Evolutionary conservation across 1,139 yeast species (phyloP), one percentile per base, ranked within the genome.

Genomic region (Candida buenavistaensis): DNA sequence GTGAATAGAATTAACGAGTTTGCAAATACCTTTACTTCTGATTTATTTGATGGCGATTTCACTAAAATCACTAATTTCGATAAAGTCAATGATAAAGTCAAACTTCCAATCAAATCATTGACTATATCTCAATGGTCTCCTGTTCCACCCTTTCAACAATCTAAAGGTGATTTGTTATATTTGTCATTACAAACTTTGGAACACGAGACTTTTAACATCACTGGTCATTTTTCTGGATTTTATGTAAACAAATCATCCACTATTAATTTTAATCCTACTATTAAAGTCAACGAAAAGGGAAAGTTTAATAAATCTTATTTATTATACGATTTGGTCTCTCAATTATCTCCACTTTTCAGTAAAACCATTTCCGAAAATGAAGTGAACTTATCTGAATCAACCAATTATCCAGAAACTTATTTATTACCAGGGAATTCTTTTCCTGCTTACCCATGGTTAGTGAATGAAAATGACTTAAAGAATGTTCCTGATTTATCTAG

Each of bases 41-140:
- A 41, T 5, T 32, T 48, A 11, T 37, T 38, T 11, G 29, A 39
- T 13, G 31, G 35, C 5, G 34, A 35, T 11, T 38, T 44, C 20
- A 27, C 31, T 30, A 36, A 38, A 20, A 17, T 41, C 30, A 34
- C 53, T 3, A 30, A 45, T 6, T 58, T 58, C 30, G 51, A 50
- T 33, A 51, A 52, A 25, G 44, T 57, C 10, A 47, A 46, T 37
- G 52, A 50, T 25, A 45, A 49, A 23, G 49, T 64, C 39, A 59
- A 52, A 38, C 47, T 57, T 15, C 75, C 76, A 19, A 67, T 89
- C 41, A 74, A 70, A 44, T 70, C 82, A 0, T 63, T 84, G 35
- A 64, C 72, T 36, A 56, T 88, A 32, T 85, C 96, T n/a, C 78
- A 79, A 39, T 90, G 96, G 94, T 82, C 87, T 44, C 94, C 95